These are phyloP conservation scores for Purshia tridentata DNA, from an alignment of 306 rosid species.

Conservation along the genomic window DNA sequence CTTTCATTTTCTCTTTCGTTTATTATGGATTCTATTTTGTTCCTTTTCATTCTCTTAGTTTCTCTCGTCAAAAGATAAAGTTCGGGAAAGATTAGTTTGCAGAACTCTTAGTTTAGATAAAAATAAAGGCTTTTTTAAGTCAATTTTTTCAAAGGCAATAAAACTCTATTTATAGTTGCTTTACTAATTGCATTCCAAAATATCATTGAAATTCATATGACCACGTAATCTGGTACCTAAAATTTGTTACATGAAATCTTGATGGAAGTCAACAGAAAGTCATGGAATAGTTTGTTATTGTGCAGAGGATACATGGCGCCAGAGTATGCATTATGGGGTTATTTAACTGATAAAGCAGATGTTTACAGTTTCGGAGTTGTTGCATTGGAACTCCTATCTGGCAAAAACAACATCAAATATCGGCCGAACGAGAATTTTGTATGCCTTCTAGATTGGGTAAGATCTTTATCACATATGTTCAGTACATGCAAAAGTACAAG, in stretches of 20 bases:
- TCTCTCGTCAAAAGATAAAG: not conserved
- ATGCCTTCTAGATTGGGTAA: constrained; percentile 65
- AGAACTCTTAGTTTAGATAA: not conserved
- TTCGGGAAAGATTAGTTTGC: not conserved
- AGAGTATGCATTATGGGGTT: constrained; percentile 67
- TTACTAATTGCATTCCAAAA: not conserved
- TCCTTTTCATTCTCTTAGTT: not conserved
- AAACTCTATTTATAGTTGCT: not conserved
- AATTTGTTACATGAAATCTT: not conserved
- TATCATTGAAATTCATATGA: not conserved
- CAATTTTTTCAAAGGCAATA: not conserved
- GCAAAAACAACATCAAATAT: constrained; percentile 45
- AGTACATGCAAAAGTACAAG: not conserved
- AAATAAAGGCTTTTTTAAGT: not conserved
- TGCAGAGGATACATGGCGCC: constrained; percentile 73
- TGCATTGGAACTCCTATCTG: constrained; percentile 49
- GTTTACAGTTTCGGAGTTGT: constrained; percentile 64
- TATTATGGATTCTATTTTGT: not conserved
- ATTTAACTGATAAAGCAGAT: constrained; percentile 57
- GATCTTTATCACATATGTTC: not conserved
- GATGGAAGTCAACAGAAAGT: not conserved
- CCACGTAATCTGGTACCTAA: not conserved
- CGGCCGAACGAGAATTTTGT: constrained; percentile 50
- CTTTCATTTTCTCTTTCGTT: not conserved
- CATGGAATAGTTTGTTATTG: constrained; percentile 8